Conservation (phyloP, 495 filamentous ascomycete species). For the Tuber brumale region DNA sequence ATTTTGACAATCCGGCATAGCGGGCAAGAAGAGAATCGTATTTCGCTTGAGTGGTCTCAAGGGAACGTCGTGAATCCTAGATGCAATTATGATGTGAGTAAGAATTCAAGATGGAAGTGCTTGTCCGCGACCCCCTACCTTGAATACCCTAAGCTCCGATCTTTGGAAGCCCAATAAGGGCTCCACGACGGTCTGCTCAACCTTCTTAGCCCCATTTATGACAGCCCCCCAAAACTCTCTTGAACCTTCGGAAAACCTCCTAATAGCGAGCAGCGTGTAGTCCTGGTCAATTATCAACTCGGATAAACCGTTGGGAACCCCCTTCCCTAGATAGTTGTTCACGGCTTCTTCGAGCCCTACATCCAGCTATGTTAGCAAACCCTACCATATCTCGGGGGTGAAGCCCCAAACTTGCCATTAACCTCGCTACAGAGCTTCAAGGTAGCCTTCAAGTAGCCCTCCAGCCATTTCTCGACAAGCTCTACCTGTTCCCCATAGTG, state of each 20-base stretch:
- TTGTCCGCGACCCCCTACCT: constrained; percentile 43
- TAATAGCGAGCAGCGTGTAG: constrained; percentile 81
- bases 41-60: constrained; percentile 74
- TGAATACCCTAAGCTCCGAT: constrained; percentile 64
- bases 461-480: constrained; percentile 85
- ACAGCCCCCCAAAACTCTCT: constrained; percentile 78
- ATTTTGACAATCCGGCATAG: constrained; percentile 77
- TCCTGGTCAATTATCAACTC: constrained; percentile 87
- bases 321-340: constrained; percentile 64
- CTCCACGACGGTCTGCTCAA: constrained; percentile 69
- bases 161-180: constrained; percentile 71
- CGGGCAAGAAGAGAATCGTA: constrained; percentile 73
- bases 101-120: constrained; percentile 9
- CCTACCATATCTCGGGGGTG: neutral
- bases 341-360: constrained; percentile 47
- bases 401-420: constrained; percentile 55
- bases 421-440: constrained; percentile 71
- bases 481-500: constrained; percentile 94
- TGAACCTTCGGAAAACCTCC: constrained; percentile 72
- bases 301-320: constrained; percentile 60
- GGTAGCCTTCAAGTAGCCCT: constrained; percentile 71
- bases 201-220: constrained; percentile 62
- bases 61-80: constrained; percentile 63
- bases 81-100: constrained; percentile 20
- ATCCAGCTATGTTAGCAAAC: constrained; percentile 2